Conservation (phyloP, 371 early-diverging fungal genomes). For the Apophysomyces trapeziformis region DNA sequence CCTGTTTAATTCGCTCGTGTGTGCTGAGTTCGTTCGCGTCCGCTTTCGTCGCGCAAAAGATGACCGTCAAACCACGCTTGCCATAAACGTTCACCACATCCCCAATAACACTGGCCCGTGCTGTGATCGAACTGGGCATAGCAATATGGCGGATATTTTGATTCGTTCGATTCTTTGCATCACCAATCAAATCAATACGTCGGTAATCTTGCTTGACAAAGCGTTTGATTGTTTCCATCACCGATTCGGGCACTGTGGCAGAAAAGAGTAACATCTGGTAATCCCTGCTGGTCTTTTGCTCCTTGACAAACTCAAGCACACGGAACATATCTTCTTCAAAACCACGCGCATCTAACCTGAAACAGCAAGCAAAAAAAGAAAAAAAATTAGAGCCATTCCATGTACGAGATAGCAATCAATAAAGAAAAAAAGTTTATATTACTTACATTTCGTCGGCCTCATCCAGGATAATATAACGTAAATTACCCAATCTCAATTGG, state of each 20-base stretch:
- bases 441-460: conserved; percentile 92
- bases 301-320: conserved; percentile 73
- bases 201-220: conserved; percentile 87
- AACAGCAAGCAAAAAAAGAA: background rate
- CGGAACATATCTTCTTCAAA: conserved; percentile 94
- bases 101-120: conserved; percentile 78
- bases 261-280: conserved; percentile 89
- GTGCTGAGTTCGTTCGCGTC: conserved; percentile 90
- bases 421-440: background rate
- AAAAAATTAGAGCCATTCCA: background rate
- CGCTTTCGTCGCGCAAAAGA: conserved; percentile 92
- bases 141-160: conserved; percentile 80
- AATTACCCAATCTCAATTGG: conserved; percentile 70
- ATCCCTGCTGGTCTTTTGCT: conserved; percentile 71
- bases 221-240: conserved; percentile 77
- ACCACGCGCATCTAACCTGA: conserved; percentile 85
- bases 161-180: conserved; percentile 76
- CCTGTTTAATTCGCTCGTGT: conserved; percentile 76
- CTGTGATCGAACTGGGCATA: conserved; percentile 81
- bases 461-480: conserved; percentile 87
- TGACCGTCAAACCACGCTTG: conserved; percentile 79
- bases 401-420: too few relatives aligned
- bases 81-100: conserved; percentile 89
- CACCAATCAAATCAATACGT: conserved; percentile 81
- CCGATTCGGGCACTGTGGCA: conserved; percentile 88